These are phyloP conservation scores for Volvariella surrecta DNA, from an alignment of 1,284 basidiomycete genomes.

Conservation along the genomic window DNA sequence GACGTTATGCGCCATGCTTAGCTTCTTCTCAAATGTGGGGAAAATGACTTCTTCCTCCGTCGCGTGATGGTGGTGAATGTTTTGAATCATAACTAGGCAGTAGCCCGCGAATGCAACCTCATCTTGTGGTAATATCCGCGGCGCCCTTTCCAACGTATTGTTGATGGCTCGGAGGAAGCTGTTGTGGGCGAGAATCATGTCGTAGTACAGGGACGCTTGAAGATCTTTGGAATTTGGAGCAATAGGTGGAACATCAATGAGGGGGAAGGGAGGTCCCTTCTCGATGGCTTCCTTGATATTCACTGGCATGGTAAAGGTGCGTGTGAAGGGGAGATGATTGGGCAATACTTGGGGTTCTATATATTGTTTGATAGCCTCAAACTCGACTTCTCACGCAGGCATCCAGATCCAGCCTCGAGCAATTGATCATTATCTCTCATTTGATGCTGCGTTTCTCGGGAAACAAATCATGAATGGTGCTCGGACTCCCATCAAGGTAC, in stretches of 20 bases:
- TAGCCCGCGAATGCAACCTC: conserved; percentile 16
- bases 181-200: conserved; percentile 20
- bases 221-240: not conserved
- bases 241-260: not conserved
- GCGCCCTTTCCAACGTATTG: conserved; percentile 15
- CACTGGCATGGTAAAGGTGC: not conserved
- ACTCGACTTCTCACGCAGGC: too few relatives aligned
- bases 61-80: conserved; percentile 17
- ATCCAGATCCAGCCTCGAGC: too few relatives aligned
- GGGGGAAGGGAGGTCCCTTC: not conserved
- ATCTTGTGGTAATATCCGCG: conserved; percentile 15
- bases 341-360: too few relatives aligned
- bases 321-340: not conserved
- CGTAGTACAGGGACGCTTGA: conserved; percentile 10
- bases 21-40: conserved; percentile 14
- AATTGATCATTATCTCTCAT: too few relatives aligned
- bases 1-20: conserved; percentile 17
- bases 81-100: conserved; percentile 8
- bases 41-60: conserved; percentile 19
- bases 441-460: too few relatives aligned
- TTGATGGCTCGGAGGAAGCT: conserved; percentile 17
- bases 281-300: not conserved
- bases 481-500: too few relatives aligned
- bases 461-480: too few relatives aligned
- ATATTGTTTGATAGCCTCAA: too few relatives aligned